Conservation (phyloP, 2,329 filamentous ascomycete species). For the Claviceps cyperi region DNA sequence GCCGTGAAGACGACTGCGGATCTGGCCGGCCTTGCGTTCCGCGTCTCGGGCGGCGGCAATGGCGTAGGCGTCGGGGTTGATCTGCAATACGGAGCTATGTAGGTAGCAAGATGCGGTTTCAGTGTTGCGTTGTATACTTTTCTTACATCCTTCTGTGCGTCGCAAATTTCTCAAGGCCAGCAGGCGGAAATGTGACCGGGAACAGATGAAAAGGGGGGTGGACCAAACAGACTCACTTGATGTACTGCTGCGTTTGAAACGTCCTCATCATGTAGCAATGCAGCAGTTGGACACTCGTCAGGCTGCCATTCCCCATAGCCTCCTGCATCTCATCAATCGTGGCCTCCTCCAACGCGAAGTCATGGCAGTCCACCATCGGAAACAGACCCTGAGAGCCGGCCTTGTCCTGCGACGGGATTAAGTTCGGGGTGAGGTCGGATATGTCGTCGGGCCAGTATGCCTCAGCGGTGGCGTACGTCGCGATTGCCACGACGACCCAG, state of each 20-base stretch:
- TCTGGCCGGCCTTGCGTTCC: constrained; percentile 40
- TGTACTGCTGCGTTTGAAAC: constrained; percentile 48
- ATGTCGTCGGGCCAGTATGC: constrained; percentile 4
- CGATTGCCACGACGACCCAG: not conserved
- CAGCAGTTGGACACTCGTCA: constrained; percentile 44
- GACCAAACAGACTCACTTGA: constrained; percentile 32
- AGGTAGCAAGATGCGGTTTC: not conserved
- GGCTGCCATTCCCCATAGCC: constrained; percentile 35
- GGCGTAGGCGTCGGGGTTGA: constrained; percentile 50
- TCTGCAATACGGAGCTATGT: constrained; percentile 41
- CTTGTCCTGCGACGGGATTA: constrained; percentile 23
- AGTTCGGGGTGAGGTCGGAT: constrained; percentile 13
- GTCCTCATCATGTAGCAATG: constrained; percentile 48
- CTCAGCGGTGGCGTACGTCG: constrained; percentile 1
- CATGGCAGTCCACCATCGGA: constrained; percentile 47
- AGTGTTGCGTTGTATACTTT: no score
- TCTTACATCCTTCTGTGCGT: no score
- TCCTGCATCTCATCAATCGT: constrained; percentile 53
- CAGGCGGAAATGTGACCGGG: no score
- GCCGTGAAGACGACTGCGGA: constrained; percentile 56
- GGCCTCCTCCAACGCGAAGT: constrained; percentile 50
- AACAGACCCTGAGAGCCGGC: constrained; percentile 30
- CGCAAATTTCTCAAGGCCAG: no score
- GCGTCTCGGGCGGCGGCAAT: constrained; percentile 48
- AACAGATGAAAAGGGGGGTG: not conserved